Base-by-base conservation (phyloP, 2,329 filamentous ascomycete species). In the Diaporthe eres region DNA sequence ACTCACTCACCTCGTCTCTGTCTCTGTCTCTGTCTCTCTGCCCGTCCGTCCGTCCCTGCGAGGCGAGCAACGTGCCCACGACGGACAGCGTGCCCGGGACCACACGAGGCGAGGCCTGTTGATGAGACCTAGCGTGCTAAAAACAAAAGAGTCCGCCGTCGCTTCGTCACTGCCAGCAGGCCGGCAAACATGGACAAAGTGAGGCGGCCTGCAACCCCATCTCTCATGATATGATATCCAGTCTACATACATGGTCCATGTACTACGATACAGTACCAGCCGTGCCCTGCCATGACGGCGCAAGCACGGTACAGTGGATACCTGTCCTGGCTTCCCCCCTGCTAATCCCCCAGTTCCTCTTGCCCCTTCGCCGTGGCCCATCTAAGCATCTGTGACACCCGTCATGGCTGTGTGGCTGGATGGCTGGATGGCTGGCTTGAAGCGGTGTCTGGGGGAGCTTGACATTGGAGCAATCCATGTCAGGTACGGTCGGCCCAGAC, bases 381-480 rank as follows among this genome's bases (percentile, higher is more conserved):
- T 53, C 49, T n/a, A 70, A 70, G 65, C 65, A 55, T 55, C 65
- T 70, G 42, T 61, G 71, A 61, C 70, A 60, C 53, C 42, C 70
- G 55, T 37, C 42, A 58, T 51, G 42, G 57, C 44, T 65, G 58
- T 60, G 31, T 65, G 57, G 71, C 71, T 65, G 71, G 57, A 37
- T 75, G 57, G 44, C 58, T 61, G 37, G 31, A 17, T 8, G 57
- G 37, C 72, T 68, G 58, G 37, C 55, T 34, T 44, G 65, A 42
- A 51, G 51, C 49, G 49, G 31, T 67, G 65, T 71, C 74, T 60
- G 39, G 39, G 58, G 67, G 58, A 68, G 51, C 22, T 75, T 47
- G 60, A 75, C 47, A 37, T 10, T 49, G 74, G 51, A 22, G 28
- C 57, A 34, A 74, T 71, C 75, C 75, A 77, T 77, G 75, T 67